Conservation (phyloP, 805 yeast genomes). For the Yarrowia keelungensis region DNA sequence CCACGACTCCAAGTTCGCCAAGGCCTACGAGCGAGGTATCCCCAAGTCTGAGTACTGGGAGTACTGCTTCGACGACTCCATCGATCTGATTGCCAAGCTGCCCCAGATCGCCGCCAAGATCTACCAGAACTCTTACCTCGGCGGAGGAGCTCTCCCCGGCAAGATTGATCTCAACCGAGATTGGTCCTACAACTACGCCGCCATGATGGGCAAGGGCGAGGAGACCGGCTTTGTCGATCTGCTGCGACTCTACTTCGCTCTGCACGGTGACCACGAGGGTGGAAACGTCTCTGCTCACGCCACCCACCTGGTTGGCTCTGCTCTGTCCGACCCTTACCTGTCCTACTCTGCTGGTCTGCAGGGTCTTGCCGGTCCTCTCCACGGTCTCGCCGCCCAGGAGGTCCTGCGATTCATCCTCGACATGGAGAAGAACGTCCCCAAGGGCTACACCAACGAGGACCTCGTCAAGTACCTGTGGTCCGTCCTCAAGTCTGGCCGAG, state of each 20-base stretch:
- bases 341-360: conserved; percentile 82
- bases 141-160: conserved; percentile 65
- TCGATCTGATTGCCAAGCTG: conserved; percentile 80
- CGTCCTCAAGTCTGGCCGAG: conserved; percentile 80
- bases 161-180: conserved; percentile 54
- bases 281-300: conserved; percentile 89
- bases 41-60: conserved; percentile 83
- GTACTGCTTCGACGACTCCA: conserved; percentile 79
- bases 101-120: conserved; percentile 83
- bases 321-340: conserved; percentile 77
- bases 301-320: conserved; percentile 85
- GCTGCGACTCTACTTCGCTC: conserved; percentile 79
- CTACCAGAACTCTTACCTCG: conserved; percentile 78
- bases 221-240: conserved; percentile 76
- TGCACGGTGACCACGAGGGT: conserved; percentile 90
- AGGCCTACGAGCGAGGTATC: conserved; percentile 85
- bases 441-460: conserved; percentile 70
- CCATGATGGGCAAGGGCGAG: conserved; percentile 64
- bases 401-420: conserved; percentile 80
- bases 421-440: conserved; percentile 69
- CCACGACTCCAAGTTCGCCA: conserved; percentile 81
- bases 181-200: conserved; percentile 71
- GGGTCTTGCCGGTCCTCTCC: conserved; percentile 88
- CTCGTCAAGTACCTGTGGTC: conserved; percentile 81
- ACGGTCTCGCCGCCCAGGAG: conserved; percentile 89